Conservation (phyloP, 805 yeast species). For the Saturnispora diversa region DNA sequence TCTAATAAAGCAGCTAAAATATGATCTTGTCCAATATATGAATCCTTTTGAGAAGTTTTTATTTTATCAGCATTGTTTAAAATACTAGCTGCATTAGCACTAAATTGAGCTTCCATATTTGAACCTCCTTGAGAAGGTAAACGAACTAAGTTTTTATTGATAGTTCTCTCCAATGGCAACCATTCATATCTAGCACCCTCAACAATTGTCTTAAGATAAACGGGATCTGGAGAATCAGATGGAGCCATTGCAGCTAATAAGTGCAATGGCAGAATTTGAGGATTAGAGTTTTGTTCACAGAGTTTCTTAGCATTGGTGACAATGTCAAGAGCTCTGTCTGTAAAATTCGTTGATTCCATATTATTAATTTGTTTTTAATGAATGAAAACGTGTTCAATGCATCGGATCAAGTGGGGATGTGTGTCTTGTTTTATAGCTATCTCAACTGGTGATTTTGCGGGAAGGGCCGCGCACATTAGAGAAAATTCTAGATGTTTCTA, state of each 20-base stretch:
- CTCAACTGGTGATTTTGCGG: too few relatives aligned
- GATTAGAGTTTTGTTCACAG: slow-evolving; percentile 77
- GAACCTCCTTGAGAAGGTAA: slow-evolving; percentile 87
- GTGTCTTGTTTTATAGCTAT: neutral
- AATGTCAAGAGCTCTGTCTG: slow-evolving; percentile 85
- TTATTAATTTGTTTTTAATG: slow-evolving; percentile 1
- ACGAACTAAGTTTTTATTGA: slow-evolving; percentile 74
- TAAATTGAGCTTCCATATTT: slow-evolving; percentile 70
- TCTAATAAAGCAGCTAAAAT: slow-evolving; percentile 76
- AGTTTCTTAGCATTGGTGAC: slow-evolving; percentile 72
- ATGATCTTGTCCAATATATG: slow-evolving; percentile 91
- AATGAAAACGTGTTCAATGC: neutral
- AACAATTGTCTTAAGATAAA: slow-evolving; percentile 71
- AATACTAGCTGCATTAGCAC: slow-evolving; percentile 69
- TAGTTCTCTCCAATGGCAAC: slow-evolving; percentile 66
- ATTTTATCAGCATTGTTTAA: slow-evolving; percentile 68
- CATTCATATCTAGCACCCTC: slow-evolving; percentile 88
- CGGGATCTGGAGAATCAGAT: slow-evolving; percentile 41
- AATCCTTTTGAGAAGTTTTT: slow-evolving; percentile 82
- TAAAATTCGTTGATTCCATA: slow-evolving; percentile 71
- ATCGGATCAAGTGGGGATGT: neutral
- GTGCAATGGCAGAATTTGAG: slow-evolving; percentile 83
- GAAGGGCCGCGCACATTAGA: too few relatives aligned
- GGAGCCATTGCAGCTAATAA: slow-evolving; percentile 85
- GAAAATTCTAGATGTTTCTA: too few relatives aligned